Conservation (phyloP, 1,284 basidiomycete species). For the Amylostereum areolatum region DNA sequence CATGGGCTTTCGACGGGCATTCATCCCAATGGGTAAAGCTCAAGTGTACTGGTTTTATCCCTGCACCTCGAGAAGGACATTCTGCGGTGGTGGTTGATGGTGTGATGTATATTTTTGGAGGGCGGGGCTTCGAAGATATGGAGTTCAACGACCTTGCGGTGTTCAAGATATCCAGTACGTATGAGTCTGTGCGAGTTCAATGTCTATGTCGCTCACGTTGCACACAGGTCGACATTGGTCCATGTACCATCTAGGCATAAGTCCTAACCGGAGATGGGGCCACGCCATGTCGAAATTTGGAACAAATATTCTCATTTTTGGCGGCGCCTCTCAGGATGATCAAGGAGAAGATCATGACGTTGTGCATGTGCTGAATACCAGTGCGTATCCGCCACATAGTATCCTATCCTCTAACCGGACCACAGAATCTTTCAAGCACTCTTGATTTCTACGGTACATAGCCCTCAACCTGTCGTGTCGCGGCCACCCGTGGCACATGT, state of each 20-base stretch:
- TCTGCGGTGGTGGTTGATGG: conserved; percentile 96
- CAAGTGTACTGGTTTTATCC: conserved; percentile 96
- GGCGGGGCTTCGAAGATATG: conserved; percentile 94
- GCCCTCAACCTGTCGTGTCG: no score
- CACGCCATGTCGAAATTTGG: conserved; percentile 66
- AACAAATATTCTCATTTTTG: conserved; percentile 62
- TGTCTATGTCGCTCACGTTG: neutral
- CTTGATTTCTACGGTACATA: no score
- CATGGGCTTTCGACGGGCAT: conserved; percentile 90
- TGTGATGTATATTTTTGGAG: conserved; percentile 97
- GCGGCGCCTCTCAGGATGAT: conserved; percentile 82
- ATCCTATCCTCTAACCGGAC: no score
- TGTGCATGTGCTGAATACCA: conserved; percentile 90
- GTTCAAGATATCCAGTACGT: conserved; percentile 92
- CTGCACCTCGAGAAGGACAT: conserved; percentile 94
- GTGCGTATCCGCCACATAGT: no score
- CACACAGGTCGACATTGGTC: conserved; percentile 68
- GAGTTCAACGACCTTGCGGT: conserved; percentile 93
- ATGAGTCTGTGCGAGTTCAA: neutral
- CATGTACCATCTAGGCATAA: conserved; percentile 76
- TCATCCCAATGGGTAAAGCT: conserved; percentile 88
- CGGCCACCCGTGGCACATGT: no score
- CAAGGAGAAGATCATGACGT: conserved; percentile 77
- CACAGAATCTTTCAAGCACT: no score
- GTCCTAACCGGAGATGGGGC: conserved; percentile 58